phyloP scores from a whole-genome alignment of 2,329 filamentous ascomycete genomes.

The Ceratocystis variospora region DNA sequence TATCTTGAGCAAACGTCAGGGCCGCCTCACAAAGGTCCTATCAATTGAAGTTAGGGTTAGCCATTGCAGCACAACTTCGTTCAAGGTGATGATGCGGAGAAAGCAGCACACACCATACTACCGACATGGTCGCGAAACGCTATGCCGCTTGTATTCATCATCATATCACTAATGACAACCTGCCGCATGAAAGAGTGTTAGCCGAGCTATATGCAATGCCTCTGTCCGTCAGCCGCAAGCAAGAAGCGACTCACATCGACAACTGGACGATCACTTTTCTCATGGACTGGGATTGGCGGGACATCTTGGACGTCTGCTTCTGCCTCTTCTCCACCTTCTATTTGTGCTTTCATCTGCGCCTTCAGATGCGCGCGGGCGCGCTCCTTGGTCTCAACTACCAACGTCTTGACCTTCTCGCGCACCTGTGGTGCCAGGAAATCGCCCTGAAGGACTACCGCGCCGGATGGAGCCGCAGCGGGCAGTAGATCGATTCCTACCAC shows the following conservation, averaged over 20 bases:
- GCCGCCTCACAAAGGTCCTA: slow-evolving; percentile 81
- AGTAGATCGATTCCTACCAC: slow-evolving; percentile 91
- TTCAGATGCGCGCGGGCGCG: slow-evolving; percentile 13
- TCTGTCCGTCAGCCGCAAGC: background rate
- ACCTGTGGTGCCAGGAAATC: slow-evolving; percentile 70
- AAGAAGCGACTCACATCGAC: slow-evolving; percentile 11
- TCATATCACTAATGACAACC: slow-evolving; percentile 97
- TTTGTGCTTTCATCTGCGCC: slow-evolving; percentile 19
- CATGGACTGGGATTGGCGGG: background rate
- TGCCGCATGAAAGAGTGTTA: slow-evolving; percentile 22
- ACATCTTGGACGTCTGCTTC: slow-evolving; percentile 19
- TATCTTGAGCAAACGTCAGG: slow-evolving; percentile 71
- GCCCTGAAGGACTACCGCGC: slow-evolving; percentile 89
- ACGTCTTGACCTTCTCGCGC: slow-evolving; percentile 62
- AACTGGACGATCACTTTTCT: background rate
- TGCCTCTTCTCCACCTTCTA: slow-evolving; percentile 20
- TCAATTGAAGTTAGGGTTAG: background rate
- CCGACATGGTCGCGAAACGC: slow-evolving; percentile 75
- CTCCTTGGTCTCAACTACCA: slow-evolving; percentile 47
- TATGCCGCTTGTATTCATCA: slow-evolving; percentile 97
- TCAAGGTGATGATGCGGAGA: background rate
- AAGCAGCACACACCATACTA: slow-evolving; percentile 64
- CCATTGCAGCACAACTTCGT: background rate
- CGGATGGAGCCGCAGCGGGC: slow-evolving; percentile 76
- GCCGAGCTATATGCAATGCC: background rate